These are phyloP conservation scores for Neurospora sp. DNA, from an alignment of 495 filamentous ascomycete species.

Conservation along the genomic window DNA sequence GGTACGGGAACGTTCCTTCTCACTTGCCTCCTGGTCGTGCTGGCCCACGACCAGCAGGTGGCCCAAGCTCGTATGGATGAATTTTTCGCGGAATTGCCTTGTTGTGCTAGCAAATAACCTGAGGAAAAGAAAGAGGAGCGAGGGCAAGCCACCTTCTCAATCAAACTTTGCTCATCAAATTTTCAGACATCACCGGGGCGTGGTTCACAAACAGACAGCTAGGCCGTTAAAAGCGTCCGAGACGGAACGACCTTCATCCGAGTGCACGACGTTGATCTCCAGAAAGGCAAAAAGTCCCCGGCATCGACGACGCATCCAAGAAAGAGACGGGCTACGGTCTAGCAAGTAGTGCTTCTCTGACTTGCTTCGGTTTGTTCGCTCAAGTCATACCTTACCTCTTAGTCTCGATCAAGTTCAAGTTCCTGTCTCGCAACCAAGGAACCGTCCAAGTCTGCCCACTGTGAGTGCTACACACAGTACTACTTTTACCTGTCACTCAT, in stretches of 20 bases:
- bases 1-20: background rate
- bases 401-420: background rate
- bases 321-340: background rate
- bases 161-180: background rate
- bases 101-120: background rate
- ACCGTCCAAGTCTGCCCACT: background rate
- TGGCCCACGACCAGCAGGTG: background rate
- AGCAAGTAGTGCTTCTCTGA: background rate
- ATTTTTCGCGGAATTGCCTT: background rate
- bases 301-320: background rate
- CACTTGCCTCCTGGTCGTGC: background rate
- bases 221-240: background rate
- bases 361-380: background rate
- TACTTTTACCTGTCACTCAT: background rate
- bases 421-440: background rate
- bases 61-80: background rate
- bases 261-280: background rate
- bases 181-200: background rate
- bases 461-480: background rate
- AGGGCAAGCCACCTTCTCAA: background rate
- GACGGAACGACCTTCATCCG: background rate
- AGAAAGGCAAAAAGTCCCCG: background rate
- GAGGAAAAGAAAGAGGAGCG: background rate
- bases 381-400: background rate
- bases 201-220: background rate